These are phyloP conservation scores for Cryptomeria japonica DNA, from an alignment of 75 land plant genomes.

Conservation along the genomic window DNA sequence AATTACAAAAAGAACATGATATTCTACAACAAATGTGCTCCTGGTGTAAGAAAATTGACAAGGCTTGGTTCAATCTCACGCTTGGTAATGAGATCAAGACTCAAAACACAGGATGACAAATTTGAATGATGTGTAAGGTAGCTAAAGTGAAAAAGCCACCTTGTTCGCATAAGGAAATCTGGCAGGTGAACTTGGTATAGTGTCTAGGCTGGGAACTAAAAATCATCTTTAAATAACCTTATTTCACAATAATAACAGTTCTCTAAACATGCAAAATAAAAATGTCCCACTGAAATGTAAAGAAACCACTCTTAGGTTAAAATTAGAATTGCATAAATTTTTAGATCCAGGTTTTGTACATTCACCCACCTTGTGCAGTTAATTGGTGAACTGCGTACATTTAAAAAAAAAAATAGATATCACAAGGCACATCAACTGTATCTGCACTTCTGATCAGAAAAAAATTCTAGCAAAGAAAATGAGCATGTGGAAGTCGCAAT, in stretches of 20 bases:
- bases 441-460: neutral
- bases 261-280: neutral
- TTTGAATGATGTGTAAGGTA: neutral
- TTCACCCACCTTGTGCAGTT: neutral
- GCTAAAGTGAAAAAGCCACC: neutral
- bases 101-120: neutral
- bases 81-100: neutral
- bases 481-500: neutral
- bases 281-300: neutral
- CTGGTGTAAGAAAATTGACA: neutral
- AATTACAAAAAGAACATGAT: neutral
- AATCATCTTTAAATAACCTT: neutral
- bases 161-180: neutral
- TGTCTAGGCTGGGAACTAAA: neutral
- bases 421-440: neutral
- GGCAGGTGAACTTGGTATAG: neutral
- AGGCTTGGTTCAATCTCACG: neutral
- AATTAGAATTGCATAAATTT: neutral
- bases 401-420: neutral
- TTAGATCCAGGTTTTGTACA: neutral
- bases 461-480: neutral
- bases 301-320: neutral
- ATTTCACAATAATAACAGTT: neutral
- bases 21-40: neutral
- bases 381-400: neutral